Base-by-base conservation (phyloP, 805 yeast species). In the Kazachstania bromeliacearum region DNA sequence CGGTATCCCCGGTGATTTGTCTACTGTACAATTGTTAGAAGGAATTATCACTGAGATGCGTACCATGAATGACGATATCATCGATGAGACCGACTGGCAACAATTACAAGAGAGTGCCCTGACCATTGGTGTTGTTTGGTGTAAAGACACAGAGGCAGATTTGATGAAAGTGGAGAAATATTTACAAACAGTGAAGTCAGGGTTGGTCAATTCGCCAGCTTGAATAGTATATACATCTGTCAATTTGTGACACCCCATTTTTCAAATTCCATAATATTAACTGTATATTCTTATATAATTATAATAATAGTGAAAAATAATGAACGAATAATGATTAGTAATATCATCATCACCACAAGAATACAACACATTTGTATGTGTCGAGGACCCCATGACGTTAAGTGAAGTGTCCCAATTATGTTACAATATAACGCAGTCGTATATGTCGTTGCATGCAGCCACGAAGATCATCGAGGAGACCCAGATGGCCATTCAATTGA, bases 1-100 rank as follows among this genome's bases (percentile, higher is more conserved):
- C 23, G 62, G 62, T 22, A 48, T 56, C 5, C 38, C 42, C 18
- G 62, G 60, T 4, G 57, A 57, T 35, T 34, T 53, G 10, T 30
- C 43, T n/a, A 56, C 62, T 3, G 42, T 55, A 1, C 54, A 47
- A 25, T 32, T 51, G 6, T 36, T 57, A 4, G 51, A 47, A 14
- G 35, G 39, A 13, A 45, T 55, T 6, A 37, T 44, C 3, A 29
- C 37, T 7, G 52, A 47, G 24, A 36, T 51, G 20, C 40, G 46
- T 26, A 34, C 38, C 19, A 42, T 53, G 22, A 47, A 46, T 17
- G 60, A 56, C 27, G 55, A 46, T 18, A 37, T 53, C 6, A 35
- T 46, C 9, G 48, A 49, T 18, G 48, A 42, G 13, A 33, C 27
- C 5, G 14, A 9, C 9, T 31, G 14, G 9, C 20, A 21, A 27